Percentiles rank a stretch among this genome's conserved stretches.
phyloP scores from a whole-genome alignment of 495 filamentous ascomycete genomes.

The Hyaloscypha hepaticicola region DNA sequence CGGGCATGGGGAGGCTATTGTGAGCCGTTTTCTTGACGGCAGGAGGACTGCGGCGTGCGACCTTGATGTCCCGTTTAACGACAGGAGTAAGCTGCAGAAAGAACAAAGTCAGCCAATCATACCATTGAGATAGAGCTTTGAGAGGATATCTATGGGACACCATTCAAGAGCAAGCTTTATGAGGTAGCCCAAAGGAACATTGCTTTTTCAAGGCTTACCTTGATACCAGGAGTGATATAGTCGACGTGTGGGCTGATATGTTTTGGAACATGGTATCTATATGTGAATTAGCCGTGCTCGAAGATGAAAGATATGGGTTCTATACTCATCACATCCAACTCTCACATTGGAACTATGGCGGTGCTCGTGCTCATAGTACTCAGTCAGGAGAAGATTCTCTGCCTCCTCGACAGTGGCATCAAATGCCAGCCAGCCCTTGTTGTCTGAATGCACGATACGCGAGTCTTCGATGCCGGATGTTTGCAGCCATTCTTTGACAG shows the following conservation, averaged over 20 bases:
- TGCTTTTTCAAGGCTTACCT: slow-evolving; percentile 2
- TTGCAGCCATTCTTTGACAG: slow-evolving; percentile 21
- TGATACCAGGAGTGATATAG: slow-evolving; percentile 23
- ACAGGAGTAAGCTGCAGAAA: slow-evolving; percentile 13
- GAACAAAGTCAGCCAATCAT: background rate
- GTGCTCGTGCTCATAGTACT: slow-evolving; percentile 25
- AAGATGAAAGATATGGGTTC: background rate
- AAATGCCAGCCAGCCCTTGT: slow-evolving; percentile 25
- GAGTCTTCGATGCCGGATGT: slow-evolving; percentile 17
- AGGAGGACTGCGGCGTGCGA: slow-evolving; percentile 4
- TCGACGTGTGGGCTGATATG: slow-evolving; percentile 20
- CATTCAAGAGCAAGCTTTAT: too few species aligned
- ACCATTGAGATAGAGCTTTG: background rate
- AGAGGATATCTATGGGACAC: too few species aligned
- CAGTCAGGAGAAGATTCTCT: slow-evolving; percentile 16
- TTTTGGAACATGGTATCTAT: slow-evolving; percentile 23
- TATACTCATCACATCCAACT: slow-evolving; percentile 23
- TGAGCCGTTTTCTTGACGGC: slow-evolving; percentile 1
- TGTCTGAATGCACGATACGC: slow-evolving; percentile 18
- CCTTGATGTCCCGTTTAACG: slow-evolving; percentile 16
- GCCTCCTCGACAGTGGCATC: slow-evolving; percentile 25
- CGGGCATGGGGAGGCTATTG: slow-evolving; percentile 4
- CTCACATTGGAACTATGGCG: slow-evolving; percentile 13
- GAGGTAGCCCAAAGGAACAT: background rate
- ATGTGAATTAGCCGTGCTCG: background rate